Base-by-base conservation (phyloP, 2,329 filamentous ascomycete genomes). In the Penicillium sp. region DNA sequence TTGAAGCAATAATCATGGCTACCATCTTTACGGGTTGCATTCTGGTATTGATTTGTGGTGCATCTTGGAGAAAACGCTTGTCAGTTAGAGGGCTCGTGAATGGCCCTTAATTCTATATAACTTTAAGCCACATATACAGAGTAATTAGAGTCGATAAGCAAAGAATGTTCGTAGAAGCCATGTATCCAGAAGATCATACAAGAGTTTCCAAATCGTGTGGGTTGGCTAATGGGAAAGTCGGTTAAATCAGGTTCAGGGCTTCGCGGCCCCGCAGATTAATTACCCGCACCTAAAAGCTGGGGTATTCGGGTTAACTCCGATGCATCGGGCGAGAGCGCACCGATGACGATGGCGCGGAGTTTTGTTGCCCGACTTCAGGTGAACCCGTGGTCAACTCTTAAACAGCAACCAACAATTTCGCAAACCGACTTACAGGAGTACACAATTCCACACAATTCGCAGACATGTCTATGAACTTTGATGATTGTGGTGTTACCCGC, bases 381-480 rank as follows among this genome's bases (percentile, higher is more conserved):
- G 8, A 11, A 22, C 4, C 16, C 3, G 11, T 31, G 27, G 10
- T 35, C 39, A 33, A 21, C 39, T 52, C 21, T 45, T 52, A 52
- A 52, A 43, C 9, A 35, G 35, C 35, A 10, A 52, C 26, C 8
- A 29, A 8, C n/a, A 22, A 19, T 9, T 19, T 21, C 11, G 11
- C n/a, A 24, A 24, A 24, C 24, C 41, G 0, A 14, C 21, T 35
- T 24, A 44, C 13, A 6, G 8, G 3, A 5, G 26, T 19, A n/a
- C 31, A 27, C 9, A 21, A 24, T 24, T 44, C 24, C 27, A 33
- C 51, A 44, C 47, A 47, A 22, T 10, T 9, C 16, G 26, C 45
- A 22, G 73, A 59, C 4, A 78, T 78, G 75, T 78, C 75, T 39
- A 77, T 77, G 75, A 69, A 57, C 19, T 56, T 68, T 22, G 58